Conservation (phyloP, 2,329 filamentous ascomycete genomes). For the Microcyclosporella mali region DNA sequence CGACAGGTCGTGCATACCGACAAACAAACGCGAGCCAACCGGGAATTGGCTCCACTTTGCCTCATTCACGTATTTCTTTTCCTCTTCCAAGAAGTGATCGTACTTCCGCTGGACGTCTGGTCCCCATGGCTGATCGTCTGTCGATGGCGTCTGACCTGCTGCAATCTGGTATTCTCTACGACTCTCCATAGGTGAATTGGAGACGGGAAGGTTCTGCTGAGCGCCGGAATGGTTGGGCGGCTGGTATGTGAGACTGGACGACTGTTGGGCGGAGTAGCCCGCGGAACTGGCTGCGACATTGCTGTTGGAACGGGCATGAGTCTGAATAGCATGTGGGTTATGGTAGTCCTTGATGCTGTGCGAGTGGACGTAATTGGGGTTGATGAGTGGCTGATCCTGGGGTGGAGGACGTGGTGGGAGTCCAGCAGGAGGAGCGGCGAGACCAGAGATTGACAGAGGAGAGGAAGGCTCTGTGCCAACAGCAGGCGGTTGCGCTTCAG, state of each 20-base stretch:
- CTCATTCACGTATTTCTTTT: constrained; percentile 68
- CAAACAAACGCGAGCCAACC: constrained; percentile 69
- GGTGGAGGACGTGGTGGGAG: constrained; percentile 45
- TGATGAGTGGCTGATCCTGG: constrained; percentile 44
- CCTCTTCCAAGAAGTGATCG: constrained; percentile 66
- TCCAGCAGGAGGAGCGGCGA: constrained; percentile 33
- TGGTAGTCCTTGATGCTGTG: constrained; percentile 47
- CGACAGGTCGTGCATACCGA: constrained; percentile 51
- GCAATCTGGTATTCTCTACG: constrained; percentile 26
- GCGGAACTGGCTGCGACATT: constrained; percentile 17
- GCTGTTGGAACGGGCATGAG: constrained; percentile 19
- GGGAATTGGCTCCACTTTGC: constrained; percentile 79
- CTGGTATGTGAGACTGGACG: not conserved
- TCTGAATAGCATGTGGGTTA: constrained; percentile 38
- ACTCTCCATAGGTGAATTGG: constrained; percentile 22
- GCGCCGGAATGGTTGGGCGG: constrained; percentile 1
- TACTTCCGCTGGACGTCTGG: constrained; percentile 60
- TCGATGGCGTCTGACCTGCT: constrained; percentile 29
- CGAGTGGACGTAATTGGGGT: constrained; percentile 43
- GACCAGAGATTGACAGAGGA: constrained; percentile 27
- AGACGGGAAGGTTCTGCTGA: constrained; percentile 2
- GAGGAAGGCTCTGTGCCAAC: constrained; percentile 27
- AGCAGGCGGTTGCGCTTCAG: constrained; percentile 24
- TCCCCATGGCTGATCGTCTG: constrained; percentile 48
- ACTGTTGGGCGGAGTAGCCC: not conserved